Conservation (phyloP, 805 yeast genomes). For the Metschnikowia reukaufii region DNA sequence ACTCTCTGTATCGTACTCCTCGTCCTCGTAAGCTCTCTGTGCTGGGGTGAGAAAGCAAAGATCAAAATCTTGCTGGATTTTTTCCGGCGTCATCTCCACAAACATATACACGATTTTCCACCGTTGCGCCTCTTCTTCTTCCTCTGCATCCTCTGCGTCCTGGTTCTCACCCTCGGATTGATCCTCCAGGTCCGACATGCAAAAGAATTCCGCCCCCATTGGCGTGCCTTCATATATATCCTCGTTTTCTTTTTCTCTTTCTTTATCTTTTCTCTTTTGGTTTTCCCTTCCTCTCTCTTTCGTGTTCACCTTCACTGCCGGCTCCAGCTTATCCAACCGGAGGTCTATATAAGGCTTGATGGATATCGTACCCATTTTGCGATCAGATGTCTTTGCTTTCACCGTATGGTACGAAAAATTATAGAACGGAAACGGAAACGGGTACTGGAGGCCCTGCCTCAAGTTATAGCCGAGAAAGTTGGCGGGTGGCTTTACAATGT, state of each 20-base stretch:
- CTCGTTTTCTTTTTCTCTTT: background rate
- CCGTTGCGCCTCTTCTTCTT: conserved; percentile 8
- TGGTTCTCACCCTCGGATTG: conserved; percentile 5
- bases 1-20: conserved; percentile 10
- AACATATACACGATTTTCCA: conserved; percentile 11
- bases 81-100: conserved; percentile 11
- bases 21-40: conserved; percentile 9
- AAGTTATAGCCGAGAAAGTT: conserved; percentile 36
- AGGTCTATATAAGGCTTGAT: conserved; percentile 41
- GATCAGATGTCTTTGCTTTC: conserved; percentile 26
- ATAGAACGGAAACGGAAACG: conserved; percentile 47
- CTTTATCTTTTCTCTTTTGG: no score
- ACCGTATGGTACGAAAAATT: conserved; percentile 44
- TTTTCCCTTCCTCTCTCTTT: no score
- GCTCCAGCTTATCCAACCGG: conserved; percentile 24
- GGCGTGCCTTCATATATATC: background rate
- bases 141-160: background rate
- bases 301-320: no score
- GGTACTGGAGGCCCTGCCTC: conserved; percentile 43
- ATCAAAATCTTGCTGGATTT: conserved; percentile 7
- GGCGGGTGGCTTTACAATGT: conserved; percentile 40
- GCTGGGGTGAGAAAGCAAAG: conserved; percentile 6
- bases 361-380: conserved; percentile 27
- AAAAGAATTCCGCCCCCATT: background rate
- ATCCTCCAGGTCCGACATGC: conserved; percentile 8